Conservation (phyloP, 192 early-diverging fungal species). For the Chytriomyces sp. region DNA sequence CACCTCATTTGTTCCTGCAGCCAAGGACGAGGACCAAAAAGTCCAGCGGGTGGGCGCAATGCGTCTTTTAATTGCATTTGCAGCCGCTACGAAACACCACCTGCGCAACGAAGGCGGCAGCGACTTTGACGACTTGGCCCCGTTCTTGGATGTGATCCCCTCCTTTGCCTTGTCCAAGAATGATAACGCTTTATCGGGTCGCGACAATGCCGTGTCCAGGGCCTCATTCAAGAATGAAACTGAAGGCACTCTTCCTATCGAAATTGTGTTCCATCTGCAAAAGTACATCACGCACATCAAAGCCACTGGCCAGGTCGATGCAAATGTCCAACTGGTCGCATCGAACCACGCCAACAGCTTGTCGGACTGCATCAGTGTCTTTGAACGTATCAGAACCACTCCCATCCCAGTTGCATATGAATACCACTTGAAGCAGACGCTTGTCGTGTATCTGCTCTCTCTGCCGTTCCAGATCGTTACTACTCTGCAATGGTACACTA, state of each 20-base stretch:
- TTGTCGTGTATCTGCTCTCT: slow-evolving; percentile 73
- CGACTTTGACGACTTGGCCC: slow-evolving; percentile 72
- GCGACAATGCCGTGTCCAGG: not conserved
- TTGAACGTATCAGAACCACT: slow-evolving; percentile 83
- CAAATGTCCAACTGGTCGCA: slow-evolving; percentile 38
- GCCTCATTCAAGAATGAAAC: slow-evolving; percentile 17
- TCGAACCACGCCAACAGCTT: slow-evolving; percentile 37
- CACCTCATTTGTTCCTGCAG: no score
- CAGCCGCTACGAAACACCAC: slow-evolving; percentile 81
- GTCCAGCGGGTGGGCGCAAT: slow-evolving; percentile 70
- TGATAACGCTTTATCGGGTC: not conserved
- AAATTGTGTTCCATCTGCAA: slow-evolving; percentile 36
- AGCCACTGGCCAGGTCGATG: slow-evolving; percentile 38
- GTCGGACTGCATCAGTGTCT: slow-evolving; percentile 52
- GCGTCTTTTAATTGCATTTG: slow-evolving; percentile 78
- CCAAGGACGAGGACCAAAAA: slow-evolving; percentile 35
- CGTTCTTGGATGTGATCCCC: slow-evolving; percentile 65
- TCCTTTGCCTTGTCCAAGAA: not conserved
- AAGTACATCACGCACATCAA: slow-evolving; percentile 25
- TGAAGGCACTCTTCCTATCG: slow-evolving; percentile 43
- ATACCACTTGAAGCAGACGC: slow-evolving; percentile 86
- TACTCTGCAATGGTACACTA: slow-evolving; percentile 59
- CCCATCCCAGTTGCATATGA: slow-evolving; percentile 89
- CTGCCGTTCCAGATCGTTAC: slow-evolving; percentile 83
- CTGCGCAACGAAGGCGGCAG: slow-evolving; percentile 66